Base-by-base conservation (phyloP, 139 green algal species). In the Asterochloris sp. region DNA sequence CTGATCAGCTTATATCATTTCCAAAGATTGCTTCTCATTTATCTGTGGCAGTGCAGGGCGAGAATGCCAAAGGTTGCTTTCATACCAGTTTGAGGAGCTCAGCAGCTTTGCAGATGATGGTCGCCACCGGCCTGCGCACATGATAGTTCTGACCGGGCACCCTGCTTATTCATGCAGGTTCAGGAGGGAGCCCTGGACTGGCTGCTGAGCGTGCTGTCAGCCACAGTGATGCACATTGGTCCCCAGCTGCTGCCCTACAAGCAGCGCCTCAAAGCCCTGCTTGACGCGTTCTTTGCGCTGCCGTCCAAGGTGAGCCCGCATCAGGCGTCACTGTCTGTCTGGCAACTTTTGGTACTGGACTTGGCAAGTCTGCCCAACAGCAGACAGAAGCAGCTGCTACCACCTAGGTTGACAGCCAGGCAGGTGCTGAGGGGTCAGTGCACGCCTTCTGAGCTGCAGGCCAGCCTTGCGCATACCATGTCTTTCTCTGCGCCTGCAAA, bases 121-220 rank as follows among this genome's bases (percentile, higher is more conserved):
- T 71, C 4, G 66, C 17, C 21, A 26, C 1, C 9, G 66, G 21
- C 19, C 4, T 71, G 66, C 66, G 21, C 66, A 71, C 4, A 71
- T 12, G 66, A 71, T 26, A 4, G 1, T 71, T 26, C 21, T 21
- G 4, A 21, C 21, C 19, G 21, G 2, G 21, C 66, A 71, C 66
- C 21, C 9, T 21, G 2, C 26, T 11, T 17, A 64, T 10, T 0
- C 16, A 13, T 71, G 64, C 86, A 90, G 86, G 82, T 82, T 10
- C 82, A 87, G 66, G 87, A 91, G 76, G 78, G 73, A 12, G 78
- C 73, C 14, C 74, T 93, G 47, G 76, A 78, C 71, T 93, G 87
- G 88, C 84, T 83, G 23, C 71, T 90, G n/a, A 74, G 76, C 11
- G 71, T 93, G 38, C 74, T 92, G 12, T 60, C 76, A 62, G 79